Percentiles rank a stretch among this genome's conserved stretches.
Conservation (phyloP, 148 eudicot species). For the Hydrangea macrophylla region DNA sequence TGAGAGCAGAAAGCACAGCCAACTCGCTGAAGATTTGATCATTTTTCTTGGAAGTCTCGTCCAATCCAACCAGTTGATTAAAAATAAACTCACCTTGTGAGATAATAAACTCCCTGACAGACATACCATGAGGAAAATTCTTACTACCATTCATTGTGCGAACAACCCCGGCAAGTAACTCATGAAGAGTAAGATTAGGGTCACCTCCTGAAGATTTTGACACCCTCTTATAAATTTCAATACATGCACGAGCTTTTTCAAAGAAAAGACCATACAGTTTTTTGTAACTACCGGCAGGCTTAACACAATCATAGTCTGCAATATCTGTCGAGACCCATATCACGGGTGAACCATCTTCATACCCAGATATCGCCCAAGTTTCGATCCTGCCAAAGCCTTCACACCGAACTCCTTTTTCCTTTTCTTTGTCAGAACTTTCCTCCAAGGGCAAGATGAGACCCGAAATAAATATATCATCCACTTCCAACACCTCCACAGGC, state of each 20-base stretch:
- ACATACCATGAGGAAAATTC: constrained; percentile 1
- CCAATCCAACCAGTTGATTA: constrained; percentile 1
- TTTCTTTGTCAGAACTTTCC: not conserved
- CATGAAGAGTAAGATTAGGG: not conserved
- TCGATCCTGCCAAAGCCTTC: not conserved
- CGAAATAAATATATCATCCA: not conserved
- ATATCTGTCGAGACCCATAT: not conserved
- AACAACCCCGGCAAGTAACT: not conserved
- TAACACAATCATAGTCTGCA: not conserved
- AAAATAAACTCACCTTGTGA: constrained; percentile 1
- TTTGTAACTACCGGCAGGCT: not conserved
- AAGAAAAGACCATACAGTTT: not conserved
- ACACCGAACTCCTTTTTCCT: not conserved
- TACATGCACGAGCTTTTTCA: not conserved
- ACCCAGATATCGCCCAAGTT: not conserved
- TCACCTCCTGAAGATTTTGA: not conserved
- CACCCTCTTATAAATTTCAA: not conserved
- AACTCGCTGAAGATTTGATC: not conserved
- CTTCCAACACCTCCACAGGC: constrained; percentile 2
- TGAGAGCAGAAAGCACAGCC: not conserved
- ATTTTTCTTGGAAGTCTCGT: not conserved
- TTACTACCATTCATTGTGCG: not conserved
- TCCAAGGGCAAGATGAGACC: constrained; percentile 4
- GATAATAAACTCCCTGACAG: not conserved
- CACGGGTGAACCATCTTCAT: not conserved